phyloP scores from a whole-genome alignment of 78 protist species.

The Cavenderia fasciculata region DNA sequence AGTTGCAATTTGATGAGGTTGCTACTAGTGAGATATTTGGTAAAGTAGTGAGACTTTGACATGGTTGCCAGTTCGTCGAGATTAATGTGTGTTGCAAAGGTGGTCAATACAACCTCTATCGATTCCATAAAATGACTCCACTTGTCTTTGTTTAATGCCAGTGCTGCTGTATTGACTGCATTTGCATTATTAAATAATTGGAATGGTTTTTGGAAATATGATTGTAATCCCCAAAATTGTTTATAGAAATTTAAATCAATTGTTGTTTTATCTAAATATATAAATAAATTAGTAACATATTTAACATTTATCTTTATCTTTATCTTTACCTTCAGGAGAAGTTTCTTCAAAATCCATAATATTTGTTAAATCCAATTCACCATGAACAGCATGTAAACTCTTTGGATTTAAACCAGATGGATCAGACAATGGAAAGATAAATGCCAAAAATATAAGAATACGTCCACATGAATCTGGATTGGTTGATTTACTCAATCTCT shows the following conservation, averaged over 20 bases:
- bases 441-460: slow-evolving; percentile 51
- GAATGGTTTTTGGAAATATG: slow-evolving; percentile 42
- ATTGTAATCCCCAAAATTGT: slow-evolving; percentile 63
- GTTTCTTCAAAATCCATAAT: neutral
- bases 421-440: slow-evolving; percentile 58
- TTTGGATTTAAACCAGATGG: slow-evolving; percentile 65
- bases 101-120: slow-evolving; percentile 32
- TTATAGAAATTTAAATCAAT: slow-evolving; percentile 50
- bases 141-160: slow-evolving; percentile 12
- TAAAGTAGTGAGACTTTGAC: slow-evolving; percentile 47
- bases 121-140: slow-evolving; percentile 59
- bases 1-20: slow-evolving; percentile 59
- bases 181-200: neutral
- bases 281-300: no score
- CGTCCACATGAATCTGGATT: slow-evolving; percentile 75
- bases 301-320: neutral
- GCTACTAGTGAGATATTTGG: slow-evolving; percentile 48
- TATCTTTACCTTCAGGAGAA: neutral
- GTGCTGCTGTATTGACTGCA: neutral
- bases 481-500: slow-evolving; percentile 29
- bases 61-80: slow-evolving; percentile 11
- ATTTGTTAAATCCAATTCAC: slow-evolving; percentile 4
- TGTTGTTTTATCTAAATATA: neutral
- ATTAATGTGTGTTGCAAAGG: slow-evolving; percentile 69
- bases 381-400: no score